Evolutionary conservation across 352 stramenopile genomes (phyloP).

Genomic region (Stramenopiles sp.): DNA sequence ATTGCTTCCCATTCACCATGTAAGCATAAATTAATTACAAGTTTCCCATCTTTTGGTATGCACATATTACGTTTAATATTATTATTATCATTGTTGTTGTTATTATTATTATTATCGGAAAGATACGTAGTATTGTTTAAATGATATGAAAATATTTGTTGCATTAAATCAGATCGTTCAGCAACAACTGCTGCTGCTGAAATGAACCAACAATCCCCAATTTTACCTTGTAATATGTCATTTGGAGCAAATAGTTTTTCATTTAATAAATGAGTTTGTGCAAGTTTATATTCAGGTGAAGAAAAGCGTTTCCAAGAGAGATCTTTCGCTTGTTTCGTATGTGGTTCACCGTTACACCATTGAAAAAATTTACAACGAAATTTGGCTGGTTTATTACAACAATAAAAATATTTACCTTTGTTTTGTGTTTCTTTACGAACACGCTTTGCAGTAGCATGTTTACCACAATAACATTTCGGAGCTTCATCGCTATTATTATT

Average conservation of each 20-base stretch:
- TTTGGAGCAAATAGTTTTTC: neutral
- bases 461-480: neutral
- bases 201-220: constrained; percentile 49
- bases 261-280: neutral
- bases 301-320: neutral
- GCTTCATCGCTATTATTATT: neutral
- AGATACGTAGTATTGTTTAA: neutral
- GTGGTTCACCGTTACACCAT: neutral
- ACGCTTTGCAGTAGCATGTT: neutral
- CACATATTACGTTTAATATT: neutral
- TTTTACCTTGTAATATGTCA: constrained; percentile 16
- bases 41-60: constrained; percentile 18
- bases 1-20: constrained; percentile 28
- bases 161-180: constrained; percentile 33
- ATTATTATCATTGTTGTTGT: too few species aligned
- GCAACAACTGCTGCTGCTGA: constrained; percentile 38
- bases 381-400: neutral
- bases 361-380: constrained; percentile 1
- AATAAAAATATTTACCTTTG: constrained; percentile 5
- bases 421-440: neutral
- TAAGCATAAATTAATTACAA: constrained; percentile 26
- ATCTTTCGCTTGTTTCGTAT: neutral
- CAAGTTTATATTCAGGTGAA: neutral
- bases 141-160: constrained; percentile 18
- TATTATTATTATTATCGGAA: too few species aligned